phyloP scores from a whole-genome alignment of 805 yeast species.

The Spathaspora hagerdaliae region DNA sequence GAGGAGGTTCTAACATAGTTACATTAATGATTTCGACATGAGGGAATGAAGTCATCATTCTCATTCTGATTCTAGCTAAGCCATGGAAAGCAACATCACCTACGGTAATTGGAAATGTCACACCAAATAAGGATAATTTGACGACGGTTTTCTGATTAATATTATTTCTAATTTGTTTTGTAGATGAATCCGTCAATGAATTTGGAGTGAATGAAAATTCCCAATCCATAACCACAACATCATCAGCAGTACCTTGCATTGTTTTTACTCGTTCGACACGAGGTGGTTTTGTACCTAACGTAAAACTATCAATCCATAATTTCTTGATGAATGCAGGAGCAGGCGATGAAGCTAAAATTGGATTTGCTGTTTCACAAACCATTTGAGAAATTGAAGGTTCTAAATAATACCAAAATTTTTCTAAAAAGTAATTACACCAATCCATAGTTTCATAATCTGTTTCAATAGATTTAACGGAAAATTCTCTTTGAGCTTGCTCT shows the following conservation, averaged over 20 bases:
- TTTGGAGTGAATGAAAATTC: slow-evolving; percentile 90
- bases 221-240: slow-evolving; percentile 98
- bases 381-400: slow-evolving; percentile 88
- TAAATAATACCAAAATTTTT: slow-evolving; percentile 85
- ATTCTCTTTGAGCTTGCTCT: slow-evolving; percentile 81
- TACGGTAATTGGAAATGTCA: slow-evolving; percentile 74
- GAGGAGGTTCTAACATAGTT: slow-evolving; percentile 81
- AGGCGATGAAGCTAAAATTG: slow-evolving; percentile 71
- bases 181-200: slow-evolving; percentile 75
- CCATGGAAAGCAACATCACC: slow-evolving; percentile 77
- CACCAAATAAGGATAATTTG: slow-evolving; percentile 77
- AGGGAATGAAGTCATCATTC: slow-evolving; percentile 88
- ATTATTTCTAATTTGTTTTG: slow-evolving; percentile 77
- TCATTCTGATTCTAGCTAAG: slow-evolving; percentile 72
- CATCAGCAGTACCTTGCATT: slow-evolving; percentile 82
- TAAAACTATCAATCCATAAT: slow-evolving; percentile 82
- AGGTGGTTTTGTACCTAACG: slow-evolving; percentile 94
- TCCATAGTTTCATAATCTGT: slow-evolving; percentile 91
- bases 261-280: slow-evolving; percentile 89
- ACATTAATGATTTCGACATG: slow-evolving; percentile 89
- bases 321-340: slow-evolving; percentile 80
- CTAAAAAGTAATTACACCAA: slow-evolving; percentile 87
- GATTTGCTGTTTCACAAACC: slow-evolving; percentile 82
- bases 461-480: slow-evolving; percentile 76
- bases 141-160: slow-evolving; percentile 80